Evolutionary conservation across 169 alveolate species (phyloP).

Genomic region (Cryptosporidium felis): DNA sequence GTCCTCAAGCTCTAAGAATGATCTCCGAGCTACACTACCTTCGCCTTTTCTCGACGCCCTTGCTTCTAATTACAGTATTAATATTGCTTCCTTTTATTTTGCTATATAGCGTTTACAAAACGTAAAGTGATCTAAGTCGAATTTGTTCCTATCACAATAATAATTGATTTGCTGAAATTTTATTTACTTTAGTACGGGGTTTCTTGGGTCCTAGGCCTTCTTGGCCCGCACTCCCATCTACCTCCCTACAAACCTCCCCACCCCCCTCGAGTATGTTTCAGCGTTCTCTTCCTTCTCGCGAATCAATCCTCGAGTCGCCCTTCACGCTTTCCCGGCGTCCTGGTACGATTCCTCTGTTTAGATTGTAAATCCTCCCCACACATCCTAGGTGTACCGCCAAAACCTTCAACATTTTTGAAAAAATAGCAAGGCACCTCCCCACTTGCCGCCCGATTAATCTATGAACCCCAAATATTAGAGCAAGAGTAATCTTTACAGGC

Average conservation of each 20-base stretch:
- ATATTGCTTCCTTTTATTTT: slow-evolving; percentile 3
- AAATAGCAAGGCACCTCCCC: slow-evolving; percentile 36
- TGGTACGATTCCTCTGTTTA: too few species aligned
- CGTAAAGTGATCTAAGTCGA: neutral
- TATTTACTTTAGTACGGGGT: too few species aligned
- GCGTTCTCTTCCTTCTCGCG: too few species aligned
- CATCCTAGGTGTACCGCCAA: neutral
- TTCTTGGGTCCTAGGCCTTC: too few species aligned
- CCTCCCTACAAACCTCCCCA: too few species aligned
- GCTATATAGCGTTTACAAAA: neutral
- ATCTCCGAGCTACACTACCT: neutral
- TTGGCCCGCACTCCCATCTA: too few species aligned
- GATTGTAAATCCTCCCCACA: slow-evolving; percentile 8
- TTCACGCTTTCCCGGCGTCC: too few species aligned
- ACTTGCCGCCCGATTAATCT: slow-evolving; percentile 70
- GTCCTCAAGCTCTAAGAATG: too few species aligned
- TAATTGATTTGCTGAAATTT: neutral
- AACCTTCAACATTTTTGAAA: neutral
- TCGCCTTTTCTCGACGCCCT: neutral
- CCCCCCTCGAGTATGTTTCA: too few species aligned
- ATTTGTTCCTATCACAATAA: neutral
- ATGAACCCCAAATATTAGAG: slow-evolving; percentile 50
- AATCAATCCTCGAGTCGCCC: too few species aligned
- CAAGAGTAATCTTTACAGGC: slow-evolving; percentile 22
- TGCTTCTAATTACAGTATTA: neutral